A percentile compares a stretch with the other conserved stretches of the same genome.
These are phyloP conservation scores for Saccharomyces hybrid DNA, from an alignment of 1,139 yeast genomes.

Conservation along the genomic window DNA sequence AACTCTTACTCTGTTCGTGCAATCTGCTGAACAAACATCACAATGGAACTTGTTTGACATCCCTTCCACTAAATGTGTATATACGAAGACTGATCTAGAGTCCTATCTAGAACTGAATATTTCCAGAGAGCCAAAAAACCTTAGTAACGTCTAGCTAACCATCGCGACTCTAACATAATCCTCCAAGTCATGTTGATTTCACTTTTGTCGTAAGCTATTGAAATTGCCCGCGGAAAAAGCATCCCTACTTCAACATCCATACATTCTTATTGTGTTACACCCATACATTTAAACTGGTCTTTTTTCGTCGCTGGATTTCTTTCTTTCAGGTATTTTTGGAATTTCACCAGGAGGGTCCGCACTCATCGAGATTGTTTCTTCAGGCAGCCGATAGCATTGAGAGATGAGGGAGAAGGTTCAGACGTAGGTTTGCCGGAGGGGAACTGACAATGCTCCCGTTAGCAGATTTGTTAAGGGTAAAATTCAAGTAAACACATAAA, in stretches of 20 bases:
- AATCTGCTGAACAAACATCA: constrained; percentile 90
- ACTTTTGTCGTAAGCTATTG: too few species aligned
- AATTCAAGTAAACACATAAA: neutral
- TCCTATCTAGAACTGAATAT: too few species aligned
- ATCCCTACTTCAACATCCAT: neutral
- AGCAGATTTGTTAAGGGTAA: neutral
- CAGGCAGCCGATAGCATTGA: neutral
- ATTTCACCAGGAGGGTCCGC: neutral
- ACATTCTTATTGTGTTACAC: neutral
- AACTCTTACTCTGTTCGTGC: constrained; percentile 84
- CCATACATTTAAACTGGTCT: neutral
- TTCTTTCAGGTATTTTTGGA: neutral
- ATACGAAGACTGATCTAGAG: neutral
- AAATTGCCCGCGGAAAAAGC: too few species aligned
- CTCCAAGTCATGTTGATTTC: neutral
- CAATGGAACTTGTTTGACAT: constrained; percentile 66
- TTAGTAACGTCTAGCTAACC: too few species aligned
- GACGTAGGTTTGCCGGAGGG: neutral
- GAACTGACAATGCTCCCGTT: neutral
- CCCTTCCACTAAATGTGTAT: neutral
- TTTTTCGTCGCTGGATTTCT: neutral
- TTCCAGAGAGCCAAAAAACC: too few species aligned
- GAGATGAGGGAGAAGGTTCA: neutral
- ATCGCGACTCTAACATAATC: neutral
- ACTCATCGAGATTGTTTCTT: neutral